Evolutionary conservation across 2,329 filamentous ascomycete genomes (phyloP).

Genomic region (Exophiala calicioides): DNA sequence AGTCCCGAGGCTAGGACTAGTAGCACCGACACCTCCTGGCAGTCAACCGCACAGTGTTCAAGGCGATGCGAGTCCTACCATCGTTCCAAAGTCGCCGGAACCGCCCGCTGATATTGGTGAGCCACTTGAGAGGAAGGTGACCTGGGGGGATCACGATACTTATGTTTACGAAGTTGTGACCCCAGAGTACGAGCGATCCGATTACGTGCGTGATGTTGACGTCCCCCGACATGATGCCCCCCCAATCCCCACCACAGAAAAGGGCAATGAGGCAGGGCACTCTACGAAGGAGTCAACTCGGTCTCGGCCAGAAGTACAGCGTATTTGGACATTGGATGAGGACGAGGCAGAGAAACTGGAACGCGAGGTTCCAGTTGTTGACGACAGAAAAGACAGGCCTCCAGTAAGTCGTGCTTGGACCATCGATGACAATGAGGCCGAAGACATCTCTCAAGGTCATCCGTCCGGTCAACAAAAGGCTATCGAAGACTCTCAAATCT

Average conservation of each 20-base stretch:
- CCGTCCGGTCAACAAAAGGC: background rate
- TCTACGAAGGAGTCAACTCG: background rate
- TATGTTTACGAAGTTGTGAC: constrained; percentile 65
- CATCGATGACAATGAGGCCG: constrained; percentile 22
- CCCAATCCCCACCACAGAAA: too few species aligned
- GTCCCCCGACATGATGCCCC: too few species aligned
- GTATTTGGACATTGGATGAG: constrained; percentile 26
- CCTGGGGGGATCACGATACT: constrained; percentile 66
- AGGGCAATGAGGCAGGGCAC: too few species aligned
- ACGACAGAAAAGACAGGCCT: constrained; percentile 23
- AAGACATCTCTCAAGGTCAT: constrained; percentile 13
- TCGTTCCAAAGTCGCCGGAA: constrained; percentile 29
- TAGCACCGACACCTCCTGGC: constrained; percentile 57
- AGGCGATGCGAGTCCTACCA: constrained; percentile 35
- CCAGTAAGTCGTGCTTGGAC: constrained; percentile 22
- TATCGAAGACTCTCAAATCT: background rate
- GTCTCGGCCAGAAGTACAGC: constrained; percentile 16
- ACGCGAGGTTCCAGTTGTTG: constrained; percentile 18
- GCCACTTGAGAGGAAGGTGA: constrained; percentile 55
- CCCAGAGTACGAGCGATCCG: constrained; percentile 48
- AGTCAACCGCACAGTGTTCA: constrained; percentile 33
- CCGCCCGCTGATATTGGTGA: constrained; percentile 45
- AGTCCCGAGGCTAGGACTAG: constrained; percentile 58
- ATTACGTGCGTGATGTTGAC: too few species aligned
- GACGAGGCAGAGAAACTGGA: constrained; percentile 20